Evolutionary conservation across 108 stramenopile genomes (phyloP).

Genomic region (Pseudonitzschia multiseries): DNA sequence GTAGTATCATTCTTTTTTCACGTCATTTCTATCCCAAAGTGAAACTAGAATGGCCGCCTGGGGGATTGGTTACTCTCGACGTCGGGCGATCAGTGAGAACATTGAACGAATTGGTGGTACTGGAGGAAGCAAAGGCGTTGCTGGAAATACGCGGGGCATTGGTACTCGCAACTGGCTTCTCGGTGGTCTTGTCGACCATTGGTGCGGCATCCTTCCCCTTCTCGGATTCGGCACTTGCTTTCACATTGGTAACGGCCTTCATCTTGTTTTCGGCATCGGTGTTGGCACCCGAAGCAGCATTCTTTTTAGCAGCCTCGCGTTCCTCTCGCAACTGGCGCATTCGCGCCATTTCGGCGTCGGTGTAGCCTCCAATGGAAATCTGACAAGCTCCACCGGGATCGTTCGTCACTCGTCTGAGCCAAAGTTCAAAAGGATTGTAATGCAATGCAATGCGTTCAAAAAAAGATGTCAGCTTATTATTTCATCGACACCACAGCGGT

Average conservation of each 20-base stretch:
- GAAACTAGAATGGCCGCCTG: constrained; percentile 58
- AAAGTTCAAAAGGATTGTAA: not conserved
- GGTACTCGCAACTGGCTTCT: not conserved
- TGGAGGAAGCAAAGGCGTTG: constrained; percentile 66
- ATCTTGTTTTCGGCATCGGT: not conserved
- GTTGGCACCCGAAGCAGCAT: not conserved
- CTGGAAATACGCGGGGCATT: constrained; percentile 16
- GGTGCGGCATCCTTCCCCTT: not conserved
- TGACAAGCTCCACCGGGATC: constrained; percentile 61
- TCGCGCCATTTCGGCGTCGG: constrained; percentile 37
- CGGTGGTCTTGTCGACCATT: not conserved
- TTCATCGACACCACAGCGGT: not conserved
- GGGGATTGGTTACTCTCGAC: constrained; percentile 60
- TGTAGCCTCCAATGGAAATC: constrained; percentile 45
- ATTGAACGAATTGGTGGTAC: constrained; percentile 61
- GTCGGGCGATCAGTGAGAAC: constrained; percentile 79
- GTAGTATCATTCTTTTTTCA: not conserved
- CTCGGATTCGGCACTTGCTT: not conserved
- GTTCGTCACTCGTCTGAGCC: constrained; percentile 36
- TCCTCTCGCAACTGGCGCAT: constrained; percentile 26
- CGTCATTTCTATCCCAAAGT: constrained; percentile 30
- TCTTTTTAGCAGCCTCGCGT: constrained; percentile 18
- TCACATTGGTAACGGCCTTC: constrained; percentile 13
- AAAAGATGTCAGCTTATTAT: not conserved
- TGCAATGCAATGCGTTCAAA: not conserved